Percentiles rank a stretch among this genome's conserved stretches.
These are phyloP conservation scores for Metahyphopichia silvanorum DNA, from an alignment of 805 yeast species.

Conservation along the genomic window DNA sequence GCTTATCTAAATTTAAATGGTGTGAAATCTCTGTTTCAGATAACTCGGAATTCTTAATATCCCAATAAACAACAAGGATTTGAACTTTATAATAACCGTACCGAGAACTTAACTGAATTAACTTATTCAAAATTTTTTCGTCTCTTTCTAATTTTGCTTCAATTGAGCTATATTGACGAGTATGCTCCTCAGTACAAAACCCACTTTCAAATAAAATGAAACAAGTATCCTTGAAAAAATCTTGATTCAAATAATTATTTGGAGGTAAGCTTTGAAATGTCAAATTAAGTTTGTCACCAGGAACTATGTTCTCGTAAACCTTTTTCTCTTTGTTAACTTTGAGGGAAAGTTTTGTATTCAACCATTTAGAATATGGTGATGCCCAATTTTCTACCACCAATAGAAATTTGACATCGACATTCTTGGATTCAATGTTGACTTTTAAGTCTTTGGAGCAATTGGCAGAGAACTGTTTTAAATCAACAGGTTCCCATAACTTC, in stretches of 20 bases:
- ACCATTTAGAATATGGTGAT: constrained; percentile 46
- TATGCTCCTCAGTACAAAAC: constrained; percentile 18
- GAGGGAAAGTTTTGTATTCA: constrained; percentile 42
- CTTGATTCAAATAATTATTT: constrained; percentile 29
- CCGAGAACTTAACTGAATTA: constrained; percentile 29
- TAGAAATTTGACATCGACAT: constrained; percentile 28
- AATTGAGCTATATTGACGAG: constrained; percentile 10
- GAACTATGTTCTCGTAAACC: constrained; percentile 23
- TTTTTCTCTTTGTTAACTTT: constrained; percentile 22
- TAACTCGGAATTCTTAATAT: constrained; percentile 17
- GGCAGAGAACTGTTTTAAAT: constrained; percentile 32
- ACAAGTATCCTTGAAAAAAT: constrained; percentile 36
- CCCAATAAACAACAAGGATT: constrained; percentile 44
- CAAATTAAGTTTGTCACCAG: constrained; percentile 25
- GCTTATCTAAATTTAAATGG: constrained; percentile 10
- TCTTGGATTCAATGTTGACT: constrained; percentile 14
- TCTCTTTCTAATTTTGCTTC: constrained; percentile 37
- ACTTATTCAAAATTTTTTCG: constrained; percentile 28
- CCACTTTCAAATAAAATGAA: constrained; percentile 56
- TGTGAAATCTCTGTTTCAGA: constrained; percentile 10
- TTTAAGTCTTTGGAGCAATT: constrained; percentile 24
- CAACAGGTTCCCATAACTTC: constrained; percentile 48
- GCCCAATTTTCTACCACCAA: constrained; percentile 50
- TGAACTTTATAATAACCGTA: constrained; percentile 37
- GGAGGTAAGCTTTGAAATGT: constrained; percentile 41